Base-by-base conservation (phyloP, 2,329 filamentous ascomycete species). In the Xylaria sp. region DNA sequence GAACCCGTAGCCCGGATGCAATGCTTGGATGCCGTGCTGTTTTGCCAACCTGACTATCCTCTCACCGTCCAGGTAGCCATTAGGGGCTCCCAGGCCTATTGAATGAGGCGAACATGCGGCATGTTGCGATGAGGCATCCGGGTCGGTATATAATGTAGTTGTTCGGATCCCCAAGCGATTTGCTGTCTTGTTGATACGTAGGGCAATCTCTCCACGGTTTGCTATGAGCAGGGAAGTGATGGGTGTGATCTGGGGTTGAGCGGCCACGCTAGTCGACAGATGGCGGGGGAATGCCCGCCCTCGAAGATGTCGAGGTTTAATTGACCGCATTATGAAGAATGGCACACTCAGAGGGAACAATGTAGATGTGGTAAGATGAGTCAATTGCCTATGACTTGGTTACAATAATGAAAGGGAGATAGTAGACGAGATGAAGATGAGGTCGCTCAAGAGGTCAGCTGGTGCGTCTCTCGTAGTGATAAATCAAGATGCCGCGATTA, bases 1-100 rank as follows among this genome's bases (percentile, higher is more conserved):
- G 78, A 97, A 99, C 52, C 96, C 96, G 83, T 99, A 99, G 28
- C 96, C 96, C 0, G 96, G 96, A 81, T 99, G 96, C 74, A 99
- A 91, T 4, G 94, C 95, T 79, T 95, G 89, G 76, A 97, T 98
- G 52, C 92, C 92, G 77, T 95, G 89, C 76, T 92, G 86, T 82
- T 94, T 94, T 15, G 95, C 96, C 68, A 97, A 89, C 34, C 89
- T 87, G 72, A 99, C 95, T 78, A 99, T 98, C 72, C 92, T 90
- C 76, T 97, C 93, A 66, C 94, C 94, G 80, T 99, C 95, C 51
- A 99, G 90, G 79, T 99, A 99, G 63, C 92, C 94, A 58, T 91
- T 91, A 18, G 94, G 89, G 8, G 91, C 89, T 25, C 94, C 94
- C 12, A 99, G 88, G 71, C 94, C 94, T 57, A 97, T 88, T 32